Conservation (phyloP, 352 stramenopile species). For the Globisporangium barbulae region DNA sequence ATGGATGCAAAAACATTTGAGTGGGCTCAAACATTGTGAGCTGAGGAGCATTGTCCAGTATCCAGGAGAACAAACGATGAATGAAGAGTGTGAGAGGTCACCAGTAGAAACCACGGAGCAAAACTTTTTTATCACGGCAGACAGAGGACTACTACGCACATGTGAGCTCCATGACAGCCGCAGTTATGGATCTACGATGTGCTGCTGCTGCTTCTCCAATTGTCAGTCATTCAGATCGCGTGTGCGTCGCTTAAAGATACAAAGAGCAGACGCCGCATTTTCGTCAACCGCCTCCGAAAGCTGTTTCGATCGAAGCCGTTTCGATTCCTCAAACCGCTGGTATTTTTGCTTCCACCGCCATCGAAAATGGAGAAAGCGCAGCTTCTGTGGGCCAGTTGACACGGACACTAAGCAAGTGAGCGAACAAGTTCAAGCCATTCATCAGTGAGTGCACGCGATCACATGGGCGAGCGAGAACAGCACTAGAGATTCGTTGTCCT, state of each 20-base stretch:
- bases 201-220: not conserved
- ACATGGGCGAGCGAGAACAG: not conserved
- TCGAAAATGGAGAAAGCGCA: not conserved
- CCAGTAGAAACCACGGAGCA: not conserved
- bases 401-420: not conserved
- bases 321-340: not conserved
- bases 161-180: not conserved
- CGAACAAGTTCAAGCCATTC: not conserved
- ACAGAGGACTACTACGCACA: slow-evolving; percentile 11
- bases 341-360: not conserved
- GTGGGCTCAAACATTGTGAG: slow-evolving; percentile 7
- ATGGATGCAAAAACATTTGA: not conserved
- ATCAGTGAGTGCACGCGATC: not conserved
- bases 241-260: not conserved
- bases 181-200: not conserved
- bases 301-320: not conserved
- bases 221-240: not conserved
- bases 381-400: not conserved
- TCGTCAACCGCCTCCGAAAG: not conserved
- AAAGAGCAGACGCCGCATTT: not conserved
- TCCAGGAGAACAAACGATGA: not conserved
- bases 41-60: not conserved
- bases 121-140: too few species aligned
- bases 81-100: not conserved
- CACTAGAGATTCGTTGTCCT: too few species aligned